phyloP scores from a whole-genome alignment of 441 rosid genomes.

The Erodium chrysanthum region DNA sequence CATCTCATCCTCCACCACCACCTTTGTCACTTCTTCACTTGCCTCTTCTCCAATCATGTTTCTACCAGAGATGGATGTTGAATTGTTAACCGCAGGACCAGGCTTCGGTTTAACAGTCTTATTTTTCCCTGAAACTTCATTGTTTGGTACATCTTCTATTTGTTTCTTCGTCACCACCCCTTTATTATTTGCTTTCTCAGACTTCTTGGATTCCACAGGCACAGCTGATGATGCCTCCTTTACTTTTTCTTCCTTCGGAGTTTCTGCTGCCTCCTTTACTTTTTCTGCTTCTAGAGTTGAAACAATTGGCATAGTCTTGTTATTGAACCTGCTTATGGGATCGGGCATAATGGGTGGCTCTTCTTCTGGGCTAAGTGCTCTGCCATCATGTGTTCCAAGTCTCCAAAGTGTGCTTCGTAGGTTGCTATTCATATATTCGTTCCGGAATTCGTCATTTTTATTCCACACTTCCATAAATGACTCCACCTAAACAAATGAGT shows the following conservation, averaged over 20 bases:
- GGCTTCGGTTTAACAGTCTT: slow-evolving; percentile 34
- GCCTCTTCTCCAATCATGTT: slow-evolving; percentile 31
- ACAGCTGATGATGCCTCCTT: slow-evolving; percentile 5
- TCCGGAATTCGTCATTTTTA: slow-evolving; percentile 51
- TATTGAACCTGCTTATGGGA: slow-evolving; percentile 4
- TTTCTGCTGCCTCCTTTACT: slow-evolving; percentile 12
- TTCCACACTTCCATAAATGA: slow-evolving; percentile 59
- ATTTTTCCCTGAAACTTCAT: not conserved
- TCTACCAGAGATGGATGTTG: slow-evolving; percentile 27
- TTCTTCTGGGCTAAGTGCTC: slow-evolving; percentile 77
- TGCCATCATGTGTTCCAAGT: slow-evolving; percentile 71
- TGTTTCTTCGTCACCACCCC: slow-evolving; percentile 24
- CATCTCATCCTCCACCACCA: slow-evolving; percentile 55
- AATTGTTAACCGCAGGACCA: slow-evolving; percentile 24
- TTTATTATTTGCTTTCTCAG: slow-evolving; percentile 24
- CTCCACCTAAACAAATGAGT: slow-evolving; percentile 46
- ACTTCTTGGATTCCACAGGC: slow-evolving; percentile 19
- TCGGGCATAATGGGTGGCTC: slow-evolving; percentile 42
- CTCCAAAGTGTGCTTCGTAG: slow-evolving; percentile 52
- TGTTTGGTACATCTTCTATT: slow-evolving; percentile 20
- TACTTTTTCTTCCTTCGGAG: slow-evolving; percentile 18
- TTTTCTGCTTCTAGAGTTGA: slow-evolving; percentile 21
- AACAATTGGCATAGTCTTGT: slow-evolving; percentile 21
- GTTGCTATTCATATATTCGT: slow-evolving; percentile 50
- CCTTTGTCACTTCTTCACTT: slow-evolving; percentile 37